These are phyloP conservation scores for Uncinocarpus reesii DNA, from an alignment of 2,329 filamentous ascomycete species.

Conservation along the genomic window DNA sequence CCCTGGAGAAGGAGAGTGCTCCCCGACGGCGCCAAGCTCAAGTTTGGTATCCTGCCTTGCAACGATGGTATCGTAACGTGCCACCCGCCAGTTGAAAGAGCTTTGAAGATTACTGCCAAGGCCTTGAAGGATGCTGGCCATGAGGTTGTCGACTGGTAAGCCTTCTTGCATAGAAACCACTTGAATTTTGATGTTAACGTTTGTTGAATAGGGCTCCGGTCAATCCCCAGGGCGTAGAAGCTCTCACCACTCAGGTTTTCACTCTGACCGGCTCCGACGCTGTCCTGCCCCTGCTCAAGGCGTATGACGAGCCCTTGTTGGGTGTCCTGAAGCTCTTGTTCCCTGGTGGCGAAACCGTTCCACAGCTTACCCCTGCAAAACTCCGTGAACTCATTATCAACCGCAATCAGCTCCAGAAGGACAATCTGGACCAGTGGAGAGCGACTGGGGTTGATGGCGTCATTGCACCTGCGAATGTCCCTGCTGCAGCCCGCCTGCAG, in stretches of 20 bases:
- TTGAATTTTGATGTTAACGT: too few species aligned
- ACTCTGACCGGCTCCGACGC: slow-evolving; percentile 21
- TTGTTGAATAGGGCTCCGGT: slow-evolving; percentile 5
- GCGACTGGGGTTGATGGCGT: slow-evolving; percentile 14
- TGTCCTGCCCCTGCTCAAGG: slow-evolving; percentile 19
- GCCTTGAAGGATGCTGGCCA: slow-evolving; percentile 45
- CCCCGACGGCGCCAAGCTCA: slow-evolving; percentile 31
- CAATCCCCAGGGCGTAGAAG: neutral
- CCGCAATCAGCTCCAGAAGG: slow-evolving; percentile 20
- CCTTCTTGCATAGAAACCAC: neutral
- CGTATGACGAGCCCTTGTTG: slow-evolving; percentile 21
- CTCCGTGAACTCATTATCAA: slow-evolving; percentile 22
- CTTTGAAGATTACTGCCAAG: slow-evolving; percentile 42
- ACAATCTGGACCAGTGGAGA: slow-evolving; percentile 16
- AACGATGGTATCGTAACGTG: slow-evolving; percentile 43
- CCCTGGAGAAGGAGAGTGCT: slow-evolving; percentile 49
- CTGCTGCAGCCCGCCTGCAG: slow-evolving; percentile 15
- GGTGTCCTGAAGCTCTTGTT: slow-evolving; percentile 13
- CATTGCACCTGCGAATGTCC: slow-evolving; percentile 10
- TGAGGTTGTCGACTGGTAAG: slow-evolving; percentile 21
- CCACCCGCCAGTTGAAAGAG: slow-evolving; percentile 50
- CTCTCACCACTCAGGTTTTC: slow-evolving; percentile 4
- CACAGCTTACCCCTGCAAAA: slow-evolving; percentile 19
- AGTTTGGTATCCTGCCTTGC: slow-evolving; percentile 44
- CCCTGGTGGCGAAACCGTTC: neutral